Percentiles rank a stretch among this genome's conserved stretches.
Conservation (phyloP, 176 grass and related monocot species). For the Hyparrhenia diplandra region DNA sequence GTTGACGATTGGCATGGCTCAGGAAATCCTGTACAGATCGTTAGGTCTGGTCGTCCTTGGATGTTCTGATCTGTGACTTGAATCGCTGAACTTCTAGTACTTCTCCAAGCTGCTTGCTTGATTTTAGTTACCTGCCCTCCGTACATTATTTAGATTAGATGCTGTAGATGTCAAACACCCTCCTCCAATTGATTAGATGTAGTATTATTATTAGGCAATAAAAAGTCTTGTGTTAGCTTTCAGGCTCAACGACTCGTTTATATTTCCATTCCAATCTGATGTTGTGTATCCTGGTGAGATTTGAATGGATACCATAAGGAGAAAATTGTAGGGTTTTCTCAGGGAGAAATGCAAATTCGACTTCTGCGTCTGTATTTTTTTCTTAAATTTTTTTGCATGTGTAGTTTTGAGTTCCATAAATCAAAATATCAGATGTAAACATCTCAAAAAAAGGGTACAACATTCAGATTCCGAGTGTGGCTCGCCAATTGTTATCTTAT, state of each 20-base stretch:
- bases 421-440: neutral
- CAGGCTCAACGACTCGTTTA: neutral
- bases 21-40: neutral
- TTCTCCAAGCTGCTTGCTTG: conserved; percentile 3
- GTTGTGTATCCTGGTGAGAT: too few species aligned
- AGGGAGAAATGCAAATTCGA: too few species aligned
- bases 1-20: neutral
- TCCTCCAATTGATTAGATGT: neutral
- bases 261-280: neutral
- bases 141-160: too few species aligned
- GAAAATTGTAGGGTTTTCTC: too few species aligned
- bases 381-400: neutral
- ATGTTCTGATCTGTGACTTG: neutral
- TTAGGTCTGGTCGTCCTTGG: neutral
- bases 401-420: neutral
- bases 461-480: neutral
- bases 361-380: too few species aligned
- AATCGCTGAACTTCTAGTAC: conserved; percentile 3
- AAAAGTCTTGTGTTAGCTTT: neutral
- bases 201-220: neutral
- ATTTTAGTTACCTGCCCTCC: neutral
- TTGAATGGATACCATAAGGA: too few species aligned
- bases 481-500: neutral
- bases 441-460: neutral
- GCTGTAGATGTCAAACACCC: neutral